These are phyloP conservation scores for Eutrema heterophyllum DNA, from an alignment of 345 rosid genomes.

Conservation along the genomic window DNA sequence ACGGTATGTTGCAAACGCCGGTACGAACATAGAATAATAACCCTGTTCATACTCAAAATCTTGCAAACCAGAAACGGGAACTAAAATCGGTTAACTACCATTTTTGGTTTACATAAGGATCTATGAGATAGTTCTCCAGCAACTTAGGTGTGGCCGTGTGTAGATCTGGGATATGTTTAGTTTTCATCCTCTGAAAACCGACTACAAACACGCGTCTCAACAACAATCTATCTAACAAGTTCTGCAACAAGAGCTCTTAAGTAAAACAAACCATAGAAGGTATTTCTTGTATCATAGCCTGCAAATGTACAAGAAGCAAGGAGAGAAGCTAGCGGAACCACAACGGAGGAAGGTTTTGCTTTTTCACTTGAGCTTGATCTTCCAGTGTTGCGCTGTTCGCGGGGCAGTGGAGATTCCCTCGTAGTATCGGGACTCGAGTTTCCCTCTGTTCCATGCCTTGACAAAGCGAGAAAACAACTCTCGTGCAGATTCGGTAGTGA, in stretches of 20 bases:
- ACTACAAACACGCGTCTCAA: neutral
- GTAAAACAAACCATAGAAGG: neutral
- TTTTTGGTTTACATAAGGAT: too few relatives aligned
- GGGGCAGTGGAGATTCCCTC: too few relatives aligned
- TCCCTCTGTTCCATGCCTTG: constrained; percentile 71
- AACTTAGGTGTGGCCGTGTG: too few relatives aligned
- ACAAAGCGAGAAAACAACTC: constrained; percentile 56
- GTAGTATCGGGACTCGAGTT: constrained; percentile 67
- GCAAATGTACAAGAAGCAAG: too few relatives aligned
- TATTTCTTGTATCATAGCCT: neutral
- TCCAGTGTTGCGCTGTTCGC: constrained; percentile 82
- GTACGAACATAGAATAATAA: too few relatives aligned
- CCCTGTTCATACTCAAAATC: too few relatives aligned
- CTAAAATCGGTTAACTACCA: too few relatives aligned
- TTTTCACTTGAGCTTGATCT: constrained; percentile 41
- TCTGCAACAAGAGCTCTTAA: constrained; percentile 10
- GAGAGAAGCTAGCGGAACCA: neutral
- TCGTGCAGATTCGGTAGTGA: constrained; percentile 73
- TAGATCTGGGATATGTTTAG: too few relatives aligned
- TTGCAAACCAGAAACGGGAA: too few relatives aligned
- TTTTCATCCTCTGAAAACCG: neutral
- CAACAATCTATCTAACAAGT: constrained; percentile 4
- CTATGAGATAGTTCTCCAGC: too few relatives aligned
- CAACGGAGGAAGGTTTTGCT: neutral
- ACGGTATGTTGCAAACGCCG: too few relatives aligned